Base-by-base conservation (phyloP, 2,329 filamentous ascomycete species). In the Diaporthe sp. region DNA sequence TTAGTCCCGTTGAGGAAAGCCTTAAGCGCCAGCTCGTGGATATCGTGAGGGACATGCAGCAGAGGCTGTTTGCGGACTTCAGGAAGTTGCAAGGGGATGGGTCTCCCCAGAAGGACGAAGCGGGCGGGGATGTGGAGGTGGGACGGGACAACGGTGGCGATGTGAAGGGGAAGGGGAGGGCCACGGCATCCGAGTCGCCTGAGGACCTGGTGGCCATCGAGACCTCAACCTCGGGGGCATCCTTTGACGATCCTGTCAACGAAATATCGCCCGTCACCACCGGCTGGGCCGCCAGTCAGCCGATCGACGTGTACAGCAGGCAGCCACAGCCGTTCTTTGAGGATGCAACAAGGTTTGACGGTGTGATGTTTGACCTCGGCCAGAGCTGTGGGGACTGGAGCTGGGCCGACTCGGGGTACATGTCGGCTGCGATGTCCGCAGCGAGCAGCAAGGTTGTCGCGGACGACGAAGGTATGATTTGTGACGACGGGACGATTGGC, bases 31-130 rank as follows among this genome's bases (percentile, higher is more conserved):
- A 78, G 42, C 71, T 78, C 3, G 71, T 76, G 10, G 77, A 78
- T 12, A 77, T 78, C 20, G 75, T 78, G 13, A 57, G 77, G 17
- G 76, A 76, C 31, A 57, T 77, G 22, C 76, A 78, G 25, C 71
- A 78, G 42, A 75, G 58, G 25, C 31, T 78, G 20, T 73, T 77
- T n/a, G 61, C 74, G 31, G 75, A 76, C 28, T 76, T 76, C 20
- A 75, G 61, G 73, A 70, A 7, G 47, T 20, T 72, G 25, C 60
- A 57, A 8, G 34, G 51, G 4, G 58, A 25, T 10, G 39, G 6
- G 8, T 20, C 47, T 4, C 3, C 34, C 31, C 58, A 42, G n/a
- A 10, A 20, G 12, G 70, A 55, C 20, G 58, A 39, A 28, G 12
- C 25, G 17, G n/a, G 6, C 1, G 58, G 39, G 3, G 22, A 44